These are phyloP conservation scores for Blumeria hordei DNA, from an alignment of 2,329 filamentous ascomycete species.

Conservation along the genomic window DNA sequence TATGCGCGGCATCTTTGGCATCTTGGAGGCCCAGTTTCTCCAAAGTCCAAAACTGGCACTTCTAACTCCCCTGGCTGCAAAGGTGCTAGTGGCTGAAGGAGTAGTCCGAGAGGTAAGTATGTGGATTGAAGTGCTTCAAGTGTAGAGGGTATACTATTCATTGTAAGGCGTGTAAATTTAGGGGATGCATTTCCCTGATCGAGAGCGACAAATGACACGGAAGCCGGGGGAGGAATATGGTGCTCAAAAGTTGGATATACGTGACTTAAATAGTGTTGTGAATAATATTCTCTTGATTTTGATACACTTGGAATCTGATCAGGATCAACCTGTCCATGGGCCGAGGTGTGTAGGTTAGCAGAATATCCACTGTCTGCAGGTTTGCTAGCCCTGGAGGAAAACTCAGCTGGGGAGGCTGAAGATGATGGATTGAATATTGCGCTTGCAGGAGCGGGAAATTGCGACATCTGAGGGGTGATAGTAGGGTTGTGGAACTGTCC, in stretches of 20 bases:
- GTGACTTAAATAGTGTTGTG: constrained; percentile 65
- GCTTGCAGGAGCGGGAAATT: constrained; percentile 36
- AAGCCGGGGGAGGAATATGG: constrained; percentile 70
- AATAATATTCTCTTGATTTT: constrained; percentile 54
- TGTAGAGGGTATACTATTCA: constrained; percentile 79
- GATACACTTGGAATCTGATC: constrained; percentile 89
- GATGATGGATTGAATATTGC: constrained; percentile 24
- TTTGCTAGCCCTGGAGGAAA: constrained; percentile 20
- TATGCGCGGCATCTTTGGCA: constrained; percentile 86
- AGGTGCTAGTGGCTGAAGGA: constrained; percentile 69
- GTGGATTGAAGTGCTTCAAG: constrained; percentile 60
- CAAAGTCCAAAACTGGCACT: constrained; percentile 86
- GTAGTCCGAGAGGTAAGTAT: constrained; percentile 61
- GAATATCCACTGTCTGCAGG: constrained; percentile 14
- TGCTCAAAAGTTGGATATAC: constrained; percentile 91
- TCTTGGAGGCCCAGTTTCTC: constrained; percentile 67
- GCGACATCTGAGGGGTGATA: constrained; percentile 22
- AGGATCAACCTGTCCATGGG: constrained; percentile 57
- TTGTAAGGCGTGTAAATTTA: constrained; percentile 70
- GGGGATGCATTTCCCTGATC: constrained; percentile 95
- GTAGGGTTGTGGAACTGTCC: constrained; percentile 20
- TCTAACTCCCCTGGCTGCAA: constrained; percentile 65
- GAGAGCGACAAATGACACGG: constrained; percentile 72
- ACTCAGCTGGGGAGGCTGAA: constrained; percentile 21
- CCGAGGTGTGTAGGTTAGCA: constrained; percentile 31